Base-by-base conservation (phyloP, 345 rosid species). In the Excoecaria agallocha region DNA sequence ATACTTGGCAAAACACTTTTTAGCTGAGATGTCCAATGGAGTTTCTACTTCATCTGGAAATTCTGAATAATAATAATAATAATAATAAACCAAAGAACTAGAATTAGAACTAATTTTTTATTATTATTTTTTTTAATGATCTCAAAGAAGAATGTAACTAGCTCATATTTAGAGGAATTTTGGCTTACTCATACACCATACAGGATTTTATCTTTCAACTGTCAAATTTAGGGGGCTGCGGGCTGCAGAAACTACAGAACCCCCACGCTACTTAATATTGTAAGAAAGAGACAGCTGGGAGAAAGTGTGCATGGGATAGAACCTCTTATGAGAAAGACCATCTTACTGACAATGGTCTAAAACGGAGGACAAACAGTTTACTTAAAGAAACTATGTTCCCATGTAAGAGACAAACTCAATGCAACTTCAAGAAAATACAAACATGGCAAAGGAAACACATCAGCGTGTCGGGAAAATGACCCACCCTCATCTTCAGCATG, bases 401-500 rank as follows among this genome's bases (percentile, higher is more conserved):
- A 68, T 49, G 38, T 25, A 3, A 2, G 30, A 38, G 17, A 4
- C 16, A 39, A 58, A 22, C 50, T n/a, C 3, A 71, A 30, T 6
- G 41, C 51, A 37, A 62, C 24, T 30, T 30, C 46, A 41, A 25
- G 48, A 69, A 5, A 59, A 3, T 35, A 67, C 39, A 67, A 75
- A 57, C 16, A 63, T 20, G 45, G 20, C 50, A 64, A 72, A 59
- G 17, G 30, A 52, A 41, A 10, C 22, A 1, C 38, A n/a, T 16
- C 8, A n/a, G 7, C 12, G 38, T n/a, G n/a, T n/a, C n/a, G n/a
- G n/a, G n/a, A 74, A 61, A 71, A 66, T 37, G 85, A 94, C n/a
- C n/a, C n/a, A n/a, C 98, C 97, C 75, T 94, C 97, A 70, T 94
- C 96, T 75, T 91, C 96, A 52, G 94, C 96, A 87, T 92, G 93